Evolutionary conservation across 257 asterid genomes (phyloP), one percentile per base, ranked within the genome.

Genomic region (Thymus mandschuricus): DNA sequence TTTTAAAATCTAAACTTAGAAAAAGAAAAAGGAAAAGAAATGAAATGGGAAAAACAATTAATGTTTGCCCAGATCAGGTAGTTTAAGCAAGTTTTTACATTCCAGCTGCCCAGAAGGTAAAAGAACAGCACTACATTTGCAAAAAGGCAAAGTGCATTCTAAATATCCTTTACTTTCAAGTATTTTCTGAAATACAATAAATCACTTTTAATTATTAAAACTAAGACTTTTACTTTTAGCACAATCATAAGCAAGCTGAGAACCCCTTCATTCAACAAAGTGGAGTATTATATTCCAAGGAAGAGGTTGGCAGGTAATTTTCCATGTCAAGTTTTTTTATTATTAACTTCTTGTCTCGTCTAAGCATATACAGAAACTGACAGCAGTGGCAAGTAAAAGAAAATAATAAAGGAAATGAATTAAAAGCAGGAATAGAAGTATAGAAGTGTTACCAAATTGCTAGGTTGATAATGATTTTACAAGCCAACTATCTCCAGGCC

Each of bases 401-500:
- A 65, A 40, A 66, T 8, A 70, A 64, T 27, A 57, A 38, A 8
- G 60, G 49, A 33, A 13, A 62, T 12, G 41, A 69, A 13, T 48
- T 30, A 30, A 69, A 75, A 51, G 30, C 59, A 35, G 61, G 71
- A 73, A 61, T 15, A 68, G 60, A 62, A 49, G 50, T 60, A 44
- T 7, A 68, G 64, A 49, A 43, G 73, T 31, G 74, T 74, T 74
- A 74, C 79, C 74, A 59, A 69, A 64, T 65, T 66, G 41, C 69
- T 64, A 74, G 52, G 57, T 52, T 79, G 48, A 59, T 31, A 71
- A 76, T 28, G 76, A 79, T 69, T 51, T 40, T 29, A 62, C 71
- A 78, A 38, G 72, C 73, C 75, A 79, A 66, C 76, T 57, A 59
- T 76, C 76, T 54, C 72, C 62, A 74, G 76, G 76, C 55, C 80